These are phyloP conservation scores for Pseudocercospora pini-densiflorae DNA, from an alignment of 2,329 filamentous ascomycete genomes.

Conservation along the genomic window DNA sequence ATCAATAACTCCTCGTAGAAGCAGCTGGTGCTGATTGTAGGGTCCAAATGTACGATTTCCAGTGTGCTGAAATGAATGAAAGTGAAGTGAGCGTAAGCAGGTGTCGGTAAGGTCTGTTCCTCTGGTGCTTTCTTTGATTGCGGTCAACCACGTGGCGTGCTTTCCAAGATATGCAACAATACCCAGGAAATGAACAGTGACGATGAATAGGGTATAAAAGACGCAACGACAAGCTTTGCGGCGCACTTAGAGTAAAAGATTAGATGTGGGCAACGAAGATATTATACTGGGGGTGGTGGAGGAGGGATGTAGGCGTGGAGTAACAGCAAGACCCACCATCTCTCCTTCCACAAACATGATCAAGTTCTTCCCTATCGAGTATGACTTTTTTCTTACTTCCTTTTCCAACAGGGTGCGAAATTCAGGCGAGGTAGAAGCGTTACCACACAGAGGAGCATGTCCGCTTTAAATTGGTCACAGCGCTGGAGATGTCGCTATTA, in stretches of 20 bases:
- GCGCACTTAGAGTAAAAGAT: background rate
- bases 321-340: background rate
- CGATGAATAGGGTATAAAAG: background rate
- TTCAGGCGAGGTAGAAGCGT: slow-evolving; percentile 1
- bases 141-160: background rate
- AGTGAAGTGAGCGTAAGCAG: background rate
- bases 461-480: background rate
- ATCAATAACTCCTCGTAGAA: background rate
- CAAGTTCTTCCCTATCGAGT: background rate
- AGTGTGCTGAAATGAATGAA: background rate
- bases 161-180: background rate
- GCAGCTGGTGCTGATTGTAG: background rate
- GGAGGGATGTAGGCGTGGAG: background rate
- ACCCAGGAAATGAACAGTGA: background rate
- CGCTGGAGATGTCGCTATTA: background rate
- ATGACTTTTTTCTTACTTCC: background rate
- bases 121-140: background rate
- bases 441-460: background rate
- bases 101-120: background rate
- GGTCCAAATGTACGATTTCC: background rate
- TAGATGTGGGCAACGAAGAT: background rate
- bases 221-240: background rate
- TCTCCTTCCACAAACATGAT: slow-evolving; percentile 5
- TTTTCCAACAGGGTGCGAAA: background rate
- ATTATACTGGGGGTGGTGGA: background rate